A percentile compares a stretch with the other conserved stretches of the same genome.
These are phyloP conservation scores for Thermothelomyces thermophilus DNA, from an alignment of 2,329 filamentous ascomycete species.

Conservation along the genomic window DNA sequence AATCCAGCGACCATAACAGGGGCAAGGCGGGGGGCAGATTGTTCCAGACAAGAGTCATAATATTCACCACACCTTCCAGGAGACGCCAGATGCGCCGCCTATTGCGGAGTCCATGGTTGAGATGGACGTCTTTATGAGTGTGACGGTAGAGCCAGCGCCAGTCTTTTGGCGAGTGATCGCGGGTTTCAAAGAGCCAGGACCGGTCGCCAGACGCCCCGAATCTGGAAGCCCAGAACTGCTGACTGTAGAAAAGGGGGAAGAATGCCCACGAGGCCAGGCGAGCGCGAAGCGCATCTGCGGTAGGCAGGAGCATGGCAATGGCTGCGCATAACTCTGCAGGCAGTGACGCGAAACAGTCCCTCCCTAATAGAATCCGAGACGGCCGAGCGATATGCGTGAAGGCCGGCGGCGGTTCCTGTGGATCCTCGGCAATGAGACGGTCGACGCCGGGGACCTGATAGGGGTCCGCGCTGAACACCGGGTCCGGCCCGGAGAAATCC, in stretches of 20 bases:
- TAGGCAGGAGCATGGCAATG: not conserved
- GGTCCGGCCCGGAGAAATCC: not conserved
- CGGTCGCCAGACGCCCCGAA: not conserved
- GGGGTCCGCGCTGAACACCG: not conserved
- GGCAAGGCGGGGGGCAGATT: not conserved
- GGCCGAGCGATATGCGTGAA: not conserved
- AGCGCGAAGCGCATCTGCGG: not conserved
- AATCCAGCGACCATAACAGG: not conserved
- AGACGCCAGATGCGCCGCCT: conserved; percentile 5
- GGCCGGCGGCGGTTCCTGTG: not conserved
- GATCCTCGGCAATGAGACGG: not conserved
- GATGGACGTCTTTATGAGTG: not conserved
- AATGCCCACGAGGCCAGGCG: conserved; percentile 1
- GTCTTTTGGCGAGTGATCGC: not conserved
- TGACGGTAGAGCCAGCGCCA: conserved; percentile 4
- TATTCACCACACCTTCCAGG: not conserved
- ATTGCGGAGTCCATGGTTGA: not conserved
- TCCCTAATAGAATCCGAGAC: not conserved
- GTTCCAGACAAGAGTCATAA: conserved; percentile 1
- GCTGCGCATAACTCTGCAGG: not conserved
- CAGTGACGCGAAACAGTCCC: not conserved
- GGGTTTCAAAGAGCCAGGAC: conserved; percentile 1
- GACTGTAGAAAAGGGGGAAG: conserved; percentile 1
- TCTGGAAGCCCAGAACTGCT: conserved; percentile 5
- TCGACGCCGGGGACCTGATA: not conserved